phyloP scores from a whole-genome alignment of 495 filamentous ascomycete genomes.

The Tuber brumale region DNA sequence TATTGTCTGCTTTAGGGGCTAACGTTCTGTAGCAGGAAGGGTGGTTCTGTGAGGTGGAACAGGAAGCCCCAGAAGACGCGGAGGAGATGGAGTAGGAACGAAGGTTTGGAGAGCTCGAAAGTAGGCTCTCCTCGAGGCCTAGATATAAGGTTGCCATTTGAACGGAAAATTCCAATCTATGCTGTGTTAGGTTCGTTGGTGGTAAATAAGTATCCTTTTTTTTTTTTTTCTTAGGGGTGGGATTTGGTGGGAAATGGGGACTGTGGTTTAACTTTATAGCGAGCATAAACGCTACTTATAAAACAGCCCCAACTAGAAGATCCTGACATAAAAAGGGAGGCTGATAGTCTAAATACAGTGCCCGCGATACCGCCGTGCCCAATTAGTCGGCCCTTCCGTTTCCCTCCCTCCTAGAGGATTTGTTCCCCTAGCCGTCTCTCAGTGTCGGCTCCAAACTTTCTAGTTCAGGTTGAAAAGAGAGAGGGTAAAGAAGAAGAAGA shows the following conservation, averaged over 20 bases:
- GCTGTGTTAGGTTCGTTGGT: conserved; percentile 22
- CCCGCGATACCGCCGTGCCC: conserved; percentile 24
- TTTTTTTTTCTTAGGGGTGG: conserved; percentile 9
- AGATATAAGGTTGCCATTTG: conserved; percentile 5
- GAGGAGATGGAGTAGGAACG: conserved; percentile 27
- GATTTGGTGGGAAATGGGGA: conserved; percentile 7
- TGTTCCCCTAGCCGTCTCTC: not conserved
- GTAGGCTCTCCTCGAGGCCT: conserved; percentile 20
- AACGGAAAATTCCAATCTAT: conserved; percentile 16
- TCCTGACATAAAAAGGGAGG: conserved; percentile 29
- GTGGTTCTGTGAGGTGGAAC: conserved; percentile 21
- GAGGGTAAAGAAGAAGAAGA: conserved; percentile 9
- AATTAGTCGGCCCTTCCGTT: conserved; percentile 11
- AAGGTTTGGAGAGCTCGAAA: conserved; percentile 24
- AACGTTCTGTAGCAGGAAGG: conserved; percentile 6
- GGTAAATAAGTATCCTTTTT: conserved; percentile 12
- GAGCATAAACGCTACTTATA: conserved; percentile 35
- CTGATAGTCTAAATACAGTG: conserved; percentile 26
- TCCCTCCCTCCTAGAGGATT: conserved; percentile 8
- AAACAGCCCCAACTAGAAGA: conserved; percentile 23
- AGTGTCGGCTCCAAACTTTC: not conserved
- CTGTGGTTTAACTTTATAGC: conserved; percentile 3
- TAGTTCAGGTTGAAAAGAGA: conserved; percentile 12
- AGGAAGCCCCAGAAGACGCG: conserved; percentile 20
- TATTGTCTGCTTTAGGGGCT: conserved; percentile 24